Evolutionary conservation across 140 eudicot genomes (phyloP).

Genomic region (Bidens hawaiensis): DNA sequence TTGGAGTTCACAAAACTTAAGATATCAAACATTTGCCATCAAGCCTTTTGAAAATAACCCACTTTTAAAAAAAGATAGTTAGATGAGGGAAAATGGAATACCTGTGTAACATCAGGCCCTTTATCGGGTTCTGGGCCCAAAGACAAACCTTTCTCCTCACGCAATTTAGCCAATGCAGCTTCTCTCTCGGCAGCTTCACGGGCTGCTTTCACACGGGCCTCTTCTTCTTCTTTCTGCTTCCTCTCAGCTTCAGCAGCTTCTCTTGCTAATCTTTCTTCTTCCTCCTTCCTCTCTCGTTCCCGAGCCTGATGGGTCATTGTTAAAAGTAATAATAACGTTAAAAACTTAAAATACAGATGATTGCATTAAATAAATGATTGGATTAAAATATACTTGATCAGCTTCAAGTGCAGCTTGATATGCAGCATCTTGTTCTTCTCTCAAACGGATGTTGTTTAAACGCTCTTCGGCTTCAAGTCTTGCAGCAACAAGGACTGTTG

Average conservation of each 20-base stretch:
- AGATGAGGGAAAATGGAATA: slow-evolving; percentile 17
- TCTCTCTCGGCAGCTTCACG: slow-evolving; percentile 86
- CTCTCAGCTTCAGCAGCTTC: slow-evolving; percentile 87
- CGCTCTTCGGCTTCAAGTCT: slow-evolving; percentile 89
- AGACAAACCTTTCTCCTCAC: slow-evolving; percentile 62
- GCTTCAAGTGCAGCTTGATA: slow-evolving; percentile 93
- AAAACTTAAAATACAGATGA: no score
- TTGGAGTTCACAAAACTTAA: no score
- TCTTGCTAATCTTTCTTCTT: slow-evolving; percentile 62
- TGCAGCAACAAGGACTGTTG: slow-evolving; percentile 76
- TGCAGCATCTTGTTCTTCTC: slow-evolving; percentile 96
- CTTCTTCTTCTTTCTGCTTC: slow-evolving; percentile 71
- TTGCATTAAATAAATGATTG: no score
- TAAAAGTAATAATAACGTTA: background rate
- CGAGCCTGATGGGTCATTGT: slow-evolving; percentile 51
- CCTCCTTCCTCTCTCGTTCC: slow-evolving; percentile 70
- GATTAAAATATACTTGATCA: slow-evolving; percentile 56
- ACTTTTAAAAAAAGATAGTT: background rate
- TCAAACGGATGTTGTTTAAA: slow-evolving; percentile 58
- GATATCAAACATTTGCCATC: background rate
- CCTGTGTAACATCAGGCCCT: slow-evolving; percentile 87
- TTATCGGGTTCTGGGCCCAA: slow-evolving; percentile 88
- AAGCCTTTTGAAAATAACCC: background rate
- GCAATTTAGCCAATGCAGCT: slow-evolving; percentile 57
- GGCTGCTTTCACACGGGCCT: slow-evolving; percentile 69